Evolutionary conservation across 306 rosid species (phyloP), one percentile per base, ranked within the genome.

Genomic region (Inga oerstediana): DNA sequence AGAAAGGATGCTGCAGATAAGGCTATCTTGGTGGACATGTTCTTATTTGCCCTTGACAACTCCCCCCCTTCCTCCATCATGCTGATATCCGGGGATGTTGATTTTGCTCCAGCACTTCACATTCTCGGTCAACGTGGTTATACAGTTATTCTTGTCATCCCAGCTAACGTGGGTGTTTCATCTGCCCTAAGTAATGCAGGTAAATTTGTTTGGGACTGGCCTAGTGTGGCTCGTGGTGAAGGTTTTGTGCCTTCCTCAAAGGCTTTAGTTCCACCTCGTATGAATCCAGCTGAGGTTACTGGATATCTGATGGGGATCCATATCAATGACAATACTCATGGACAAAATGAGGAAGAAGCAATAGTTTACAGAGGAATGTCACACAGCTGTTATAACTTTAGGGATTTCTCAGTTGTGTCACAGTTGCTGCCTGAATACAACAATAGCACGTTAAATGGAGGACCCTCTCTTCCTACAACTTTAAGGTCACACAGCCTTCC

Each of bases 131-230:
- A 96, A 78, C 93, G 99, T 45, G 98, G 99, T 32, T 96, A 96
- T 85, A 92, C 92, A 27, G 84, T 96, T 72, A 90, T 96, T 86
- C 98, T 96, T 41, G 98, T 94, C 74, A 92, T 94, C 85, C 99
- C 99, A 76, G 85, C 93, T 71, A 90, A 95, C 35, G 93, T 91
- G 52, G 98, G 98, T 43, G 97, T 96, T 86, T 92, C 99, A 64
- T 92, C 97, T 86, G 99, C 99, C 76, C 89, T 96, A n/a, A 84
- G 91, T 90, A 94, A 85, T 87, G 99, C 98, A 10, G 99, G 99
- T 32, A 96, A 96, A 88, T 96, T 94, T 81, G 98, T 96, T 24
- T 96, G 99, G 99, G 97, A 96, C 84, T 96, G 99, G 99, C 90
- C 97, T 41, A 89, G 94, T 8, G 97, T 96, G 51, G 98, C 91